phyloP scores from a whole-genome alignment of 768 basidiomycete genomes.

The Suillus subaureus region DNA sequence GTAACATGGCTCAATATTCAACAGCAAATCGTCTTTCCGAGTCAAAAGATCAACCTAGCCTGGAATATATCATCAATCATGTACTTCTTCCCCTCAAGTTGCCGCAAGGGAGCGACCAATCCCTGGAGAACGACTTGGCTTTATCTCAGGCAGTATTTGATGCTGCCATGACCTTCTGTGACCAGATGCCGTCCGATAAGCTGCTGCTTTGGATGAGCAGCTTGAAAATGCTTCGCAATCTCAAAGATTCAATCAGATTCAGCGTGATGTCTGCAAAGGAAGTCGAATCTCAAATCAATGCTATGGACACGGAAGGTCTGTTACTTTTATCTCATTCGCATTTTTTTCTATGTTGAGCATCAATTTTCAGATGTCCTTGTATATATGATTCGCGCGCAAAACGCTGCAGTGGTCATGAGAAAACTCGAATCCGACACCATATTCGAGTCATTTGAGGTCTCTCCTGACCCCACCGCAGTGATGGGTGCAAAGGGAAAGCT shows the following conservation, averaged over 20 bases:
- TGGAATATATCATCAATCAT: conserved; percentile 42
- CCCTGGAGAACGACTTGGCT: conserved; percentile 23
- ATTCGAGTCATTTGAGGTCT: conserved; percentile 51
- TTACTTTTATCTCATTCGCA: neutral
- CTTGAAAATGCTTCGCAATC: conserved; percentile 33
- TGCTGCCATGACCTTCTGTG: conserved; percentile 22
- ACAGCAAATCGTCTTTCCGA: neutral
- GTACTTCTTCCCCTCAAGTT: conserved; percentile 46
- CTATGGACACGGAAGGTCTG: conserved; percentile 21
- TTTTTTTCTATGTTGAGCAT: neutral
- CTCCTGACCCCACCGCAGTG: conserved; percentile 36
- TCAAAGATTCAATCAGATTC: conserved; percentile 14
- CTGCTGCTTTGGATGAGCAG: conserved; percentile 33
- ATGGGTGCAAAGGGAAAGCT: conserved; percentile 46
- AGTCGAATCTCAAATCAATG: conserved; percentile 21
- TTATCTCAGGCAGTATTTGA: conserved; percentile 26
- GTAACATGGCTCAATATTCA: neutral
- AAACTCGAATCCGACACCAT: conserved; percentile 26
- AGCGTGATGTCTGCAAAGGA: conserved; percentile 12
- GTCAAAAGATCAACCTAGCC: neutral
- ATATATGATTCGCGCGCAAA: conserved; percentile 48
- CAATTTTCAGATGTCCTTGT: conserved; percentile 36
- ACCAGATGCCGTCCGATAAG: conserved; percentile 7
- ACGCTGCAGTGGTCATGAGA: conserved; percentile 48
- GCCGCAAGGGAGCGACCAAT: conserved; percentile 39